Base-by-base conservation (phyloP, 179 eudicot species). In the Camellia oleifera region DNA sequence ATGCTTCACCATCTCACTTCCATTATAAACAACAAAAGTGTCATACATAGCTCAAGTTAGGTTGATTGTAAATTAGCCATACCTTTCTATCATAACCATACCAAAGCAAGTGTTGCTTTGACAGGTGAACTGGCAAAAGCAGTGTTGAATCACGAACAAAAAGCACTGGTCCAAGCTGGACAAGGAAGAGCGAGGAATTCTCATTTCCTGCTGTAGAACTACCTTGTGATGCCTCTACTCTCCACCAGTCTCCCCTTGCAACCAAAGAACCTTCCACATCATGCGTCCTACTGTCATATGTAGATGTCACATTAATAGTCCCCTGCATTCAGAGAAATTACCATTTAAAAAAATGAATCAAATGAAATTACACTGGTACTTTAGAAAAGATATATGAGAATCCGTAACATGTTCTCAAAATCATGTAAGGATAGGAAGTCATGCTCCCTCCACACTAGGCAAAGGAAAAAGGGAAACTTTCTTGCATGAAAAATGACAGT, bases 61-160 rank as follows among this genome's bases (percentile, higher is more conserved):
- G 61, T 58, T 52, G 6, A 72, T 4, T 53, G 32, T 50, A 72
- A 58, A 62, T 26, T 46, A 26, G 58, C 2, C 79, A 15, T 88
- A 96, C 99, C 99, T 96, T 96, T 76, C 94, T 88, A 86, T 96
- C 99, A 84, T 94, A 96, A 56, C 99, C 98, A 79, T 96, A 96
- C 99, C 99, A 96, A 85, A 96, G 96, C 89, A 94, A 77, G 82
- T 96, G 99, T 72, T 92, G 94, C 84, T 96, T 96, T 48, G 99
- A 96, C 77, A 96, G 83, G 84, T 94, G 99, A 76, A 96, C 83
- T 18, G 99, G 98, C 84, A 96, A 79, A 68, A 96, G 94, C 81
- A 96, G 88, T 46, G 99, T 96, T 53, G 99, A 87, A 89, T 94
- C 97, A 69, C 98, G 97, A 70, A 94, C 90, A 86, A 94, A 92